Evolutionary conservation across 192 early-diverging fungal genomes (phyloP).

Genomic region (Coemansia sp.): DNA sequence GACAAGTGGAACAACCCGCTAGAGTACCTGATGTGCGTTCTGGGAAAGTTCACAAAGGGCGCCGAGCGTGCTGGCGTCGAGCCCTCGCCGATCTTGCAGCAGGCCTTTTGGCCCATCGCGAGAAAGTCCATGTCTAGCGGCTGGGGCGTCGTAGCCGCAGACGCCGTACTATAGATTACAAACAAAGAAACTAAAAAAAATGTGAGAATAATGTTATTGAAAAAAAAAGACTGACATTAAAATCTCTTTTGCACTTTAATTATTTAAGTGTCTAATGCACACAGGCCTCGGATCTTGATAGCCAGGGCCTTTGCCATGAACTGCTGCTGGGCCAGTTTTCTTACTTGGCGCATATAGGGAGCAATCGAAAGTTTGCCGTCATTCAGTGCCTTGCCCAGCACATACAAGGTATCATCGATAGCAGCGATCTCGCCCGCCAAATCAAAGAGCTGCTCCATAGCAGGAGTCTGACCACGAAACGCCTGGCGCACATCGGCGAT

Average conservation of each 20-base stretch:
- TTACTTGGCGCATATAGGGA: conserved; percentile 82
- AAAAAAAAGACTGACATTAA: no score
- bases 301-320: conserved; percentile 86
- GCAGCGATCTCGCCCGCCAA: conserved; percentile 89
- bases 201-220: neutral
- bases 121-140: conserved; percentile 44
- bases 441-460: conserved; percentile 75
- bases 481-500: conserved; percentile 21
- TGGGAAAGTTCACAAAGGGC: conserved; percentile 38
- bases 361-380: conserved; percentile 71
- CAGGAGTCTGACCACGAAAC: conserved; percentile 42
- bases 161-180: conserved; percentile 33
- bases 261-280: conserved; percentile 14
- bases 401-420: conserved; percentile 86
- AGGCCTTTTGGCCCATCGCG: conserved; percentile 55
- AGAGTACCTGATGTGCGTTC: conserved; percentile 54
- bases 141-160: conserved; percentile 46
- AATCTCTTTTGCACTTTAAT: no score
- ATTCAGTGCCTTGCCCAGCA: conserved; percentile 77
- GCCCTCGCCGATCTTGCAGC: conserved; percentile 49
- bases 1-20: conserved; percentile 55
- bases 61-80: conserved; percentile 49
- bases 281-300: conserved; percentile 64
- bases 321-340: conserved; percentile 83
- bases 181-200: no score